Conservation (phyloP, 2,329 filamentous ascomycete genomes). For the Alternaria infectoria region DNA sequence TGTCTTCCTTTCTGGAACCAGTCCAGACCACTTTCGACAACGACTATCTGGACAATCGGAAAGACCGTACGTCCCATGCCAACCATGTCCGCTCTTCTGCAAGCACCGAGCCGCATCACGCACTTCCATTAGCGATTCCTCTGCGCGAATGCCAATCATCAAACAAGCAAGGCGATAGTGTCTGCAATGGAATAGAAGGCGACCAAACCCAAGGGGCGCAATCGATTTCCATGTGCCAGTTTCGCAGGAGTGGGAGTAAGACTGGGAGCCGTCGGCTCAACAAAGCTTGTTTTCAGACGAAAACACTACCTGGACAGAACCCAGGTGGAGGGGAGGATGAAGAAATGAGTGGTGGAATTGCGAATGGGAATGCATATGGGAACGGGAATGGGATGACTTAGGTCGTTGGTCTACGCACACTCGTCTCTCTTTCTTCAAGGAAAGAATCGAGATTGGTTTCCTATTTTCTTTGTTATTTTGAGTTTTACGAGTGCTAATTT, state of each 20-base stretch:
- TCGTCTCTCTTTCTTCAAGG: background rate
- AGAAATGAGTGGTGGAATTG: background rate
- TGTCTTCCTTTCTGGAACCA: too few species aligned
- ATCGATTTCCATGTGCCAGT: background rate
- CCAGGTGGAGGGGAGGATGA: background rate
- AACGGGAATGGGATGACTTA: background rate
- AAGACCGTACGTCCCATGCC: background rate
- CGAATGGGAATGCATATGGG: background rate
- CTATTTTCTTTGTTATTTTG: background rate
- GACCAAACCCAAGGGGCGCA: background rate
- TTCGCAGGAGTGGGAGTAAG: background rate
- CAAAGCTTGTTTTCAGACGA: background rate
- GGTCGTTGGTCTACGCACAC: background rate
- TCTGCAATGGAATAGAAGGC: slow-evolving; percentile 19
- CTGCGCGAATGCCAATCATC: slow-evolving; percentile 30
- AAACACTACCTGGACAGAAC: background rate
- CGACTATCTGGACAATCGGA: background rate
- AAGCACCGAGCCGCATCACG: background rate
- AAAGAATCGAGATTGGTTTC: background rate
- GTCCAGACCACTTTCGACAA: too few species aligned
- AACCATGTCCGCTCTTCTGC: background rate
- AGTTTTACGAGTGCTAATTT: background rate
- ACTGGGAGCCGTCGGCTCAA: slow-evolving; percentile 4
- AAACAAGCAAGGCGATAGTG: slow-evolving; percentile 28
- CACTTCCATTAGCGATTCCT: background rate